phyloP scores from a whole-genome alignment of 1,139 yeast genomes.

The Debaryomyces nepalensis region DNA sequence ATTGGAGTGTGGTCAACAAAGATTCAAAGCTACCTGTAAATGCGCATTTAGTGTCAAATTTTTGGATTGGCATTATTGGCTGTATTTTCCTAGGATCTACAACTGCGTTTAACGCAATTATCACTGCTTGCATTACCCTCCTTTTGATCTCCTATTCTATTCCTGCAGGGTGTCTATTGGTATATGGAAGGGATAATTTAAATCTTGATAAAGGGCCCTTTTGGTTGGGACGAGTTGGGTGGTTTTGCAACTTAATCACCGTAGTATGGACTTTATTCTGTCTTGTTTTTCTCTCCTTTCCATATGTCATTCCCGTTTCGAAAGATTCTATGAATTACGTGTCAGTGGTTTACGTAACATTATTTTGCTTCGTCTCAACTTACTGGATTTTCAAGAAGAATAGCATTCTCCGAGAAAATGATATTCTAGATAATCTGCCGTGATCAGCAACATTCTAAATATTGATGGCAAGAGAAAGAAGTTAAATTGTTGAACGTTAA shows the following conservation, averaged over 20 bases:
- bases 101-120: constrained; percentile 48
- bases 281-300: constrained; percentile 47
- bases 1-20: constrained; percentile 36
- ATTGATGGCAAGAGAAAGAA: too few species aligned
- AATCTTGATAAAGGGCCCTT: constrained; percentile 49
- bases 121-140: constrained; percentile 42
- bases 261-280: constrained; percentile 45
- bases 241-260: constrained; percentile 18
- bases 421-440: too few species aligned
- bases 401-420: background rate
- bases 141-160: constrained; percentile 40
- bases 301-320: constrained; percentile 49
- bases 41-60: constrained; percentile 43
- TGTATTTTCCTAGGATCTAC: constrained; percentile 48
- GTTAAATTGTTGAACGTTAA: background rate
- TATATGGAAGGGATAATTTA: constrained; percentile 41
- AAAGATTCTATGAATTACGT: constrained; percentile 53
- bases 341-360: constrained; percentile 44
- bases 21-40: constrained; percentile 39
- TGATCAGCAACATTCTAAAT: too few species aligned
- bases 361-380: constrained; percentile 32
- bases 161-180: constrained; percentile 37
- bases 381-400: constrained; percentile 48
- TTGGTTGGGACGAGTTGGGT: constrained; percentile 50
- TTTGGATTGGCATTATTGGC: constrained; percentile 42